Conservation (phyloP, 164 flowering plant genomes). For the Macadamia integrifolia region DNA sequence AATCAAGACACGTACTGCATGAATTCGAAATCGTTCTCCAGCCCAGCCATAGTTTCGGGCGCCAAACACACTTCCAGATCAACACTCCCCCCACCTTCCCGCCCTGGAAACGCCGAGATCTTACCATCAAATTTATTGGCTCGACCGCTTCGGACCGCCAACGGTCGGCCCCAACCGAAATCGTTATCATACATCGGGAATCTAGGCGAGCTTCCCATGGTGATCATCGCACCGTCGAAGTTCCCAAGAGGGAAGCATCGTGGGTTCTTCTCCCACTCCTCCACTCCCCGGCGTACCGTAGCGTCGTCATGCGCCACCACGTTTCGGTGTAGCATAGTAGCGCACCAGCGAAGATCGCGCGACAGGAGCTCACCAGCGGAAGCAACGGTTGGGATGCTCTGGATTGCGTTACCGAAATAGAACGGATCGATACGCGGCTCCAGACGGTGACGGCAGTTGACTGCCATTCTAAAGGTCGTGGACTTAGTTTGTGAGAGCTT, state of each 20-base stretch:
- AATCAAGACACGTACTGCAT: constrained; percentile 40
- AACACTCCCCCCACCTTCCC: constrained; percentile 78
- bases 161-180: constrained; percentile 88
- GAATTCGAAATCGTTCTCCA: constrained; percentile 42
- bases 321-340: constrained; percentile 43
- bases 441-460: constrained; percentile 77
- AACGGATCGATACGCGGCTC: constrained; percentile 51
- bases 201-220: constrained; percentile 87
- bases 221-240: constrained; percentile 57
- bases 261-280: constrained; percentile 66
- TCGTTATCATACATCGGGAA: constrained; percentile 89
- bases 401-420: constrained; percentile 92
- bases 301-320: constrained; percentile 50
- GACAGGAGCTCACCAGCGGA: constrained; percentile 45
- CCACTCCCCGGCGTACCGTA: constrained; percentile 41
- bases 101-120: constrained; percentile 88
- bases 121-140: constrained; percentile 90
- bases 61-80: constrained; percentile 77
- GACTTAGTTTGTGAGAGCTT: constrained; percentile 27
- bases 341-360: constrained; percentile 55
- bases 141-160: constrained; percentile 72
- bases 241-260: constrained; percentile 70
- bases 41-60: constrained; percentile 68
- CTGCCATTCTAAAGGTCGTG: constrained; percentile 92
- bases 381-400: constrained; percentile 63